Conservation (phyloP, 1,139 yeast genomes). For the Yamadazyma aaseri region DNA sequence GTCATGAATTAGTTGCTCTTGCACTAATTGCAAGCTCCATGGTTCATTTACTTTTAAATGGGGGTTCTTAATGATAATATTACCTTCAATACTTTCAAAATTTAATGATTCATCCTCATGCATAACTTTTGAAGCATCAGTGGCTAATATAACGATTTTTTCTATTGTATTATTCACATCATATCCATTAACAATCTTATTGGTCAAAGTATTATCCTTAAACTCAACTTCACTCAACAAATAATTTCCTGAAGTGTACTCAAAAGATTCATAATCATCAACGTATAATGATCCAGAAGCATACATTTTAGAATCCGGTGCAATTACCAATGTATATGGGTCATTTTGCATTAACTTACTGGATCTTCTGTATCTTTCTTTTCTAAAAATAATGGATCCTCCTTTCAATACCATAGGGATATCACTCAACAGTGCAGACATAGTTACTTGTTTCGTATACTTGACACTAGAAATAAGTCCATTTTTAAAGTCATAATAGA, state of each 20-base stretch:
- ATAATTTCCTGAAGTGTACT: conserved; percentile 51
- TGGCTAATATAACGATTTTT: conserved; percentile 56
- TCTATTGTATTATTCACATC: conserved; percentile 45
- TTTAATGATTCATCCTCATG: conserved; percentile 32
- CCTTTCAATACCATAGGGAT: conserved; percentile 77
- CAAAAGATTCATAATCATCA: conserved; percentile 82
- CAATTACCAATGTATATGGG: conserved; percentile 78
- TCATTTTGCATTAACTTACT: conserved; percentile 73
- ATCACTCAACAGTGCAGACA: conserved; percentile 51
- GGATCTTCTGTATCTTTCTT: conserved; percentile 78
- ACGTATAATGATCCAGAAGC: conserved; percentile 63
- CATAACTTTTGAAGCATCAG: conserved; percentile 17
- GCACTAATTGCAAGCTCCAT: conserved; percentile 43
- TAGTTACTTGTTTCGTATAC: conserved; percentile 17
- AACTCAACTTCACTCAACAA: conserved; percentile 36
- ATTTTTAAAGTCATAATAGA: conserved; percentile 58
- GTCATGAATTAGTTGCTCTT: conserved; percentile 22
- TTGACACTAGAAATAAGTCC: conserved; percentile 21
- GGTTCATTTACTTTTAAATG: conserved; percentile 42
- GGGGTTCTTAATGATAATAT: conserved; percentile 53
- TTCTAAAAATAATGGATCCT: conserved; percentile 69
- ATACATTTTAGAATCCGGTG: conserved; percentile 46
- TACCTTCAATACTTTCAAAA: conserved; percentile 14
- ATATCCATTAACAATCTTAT: conserved; percentile 12
- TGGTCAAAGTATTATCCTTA: conserved; percentile 10